These are phyloP conservation scores for Ceratocystis cubensis DNA, from an alignment of 2,329 filamentous ascomycete species.

Conservation along the genomic window DNA sequence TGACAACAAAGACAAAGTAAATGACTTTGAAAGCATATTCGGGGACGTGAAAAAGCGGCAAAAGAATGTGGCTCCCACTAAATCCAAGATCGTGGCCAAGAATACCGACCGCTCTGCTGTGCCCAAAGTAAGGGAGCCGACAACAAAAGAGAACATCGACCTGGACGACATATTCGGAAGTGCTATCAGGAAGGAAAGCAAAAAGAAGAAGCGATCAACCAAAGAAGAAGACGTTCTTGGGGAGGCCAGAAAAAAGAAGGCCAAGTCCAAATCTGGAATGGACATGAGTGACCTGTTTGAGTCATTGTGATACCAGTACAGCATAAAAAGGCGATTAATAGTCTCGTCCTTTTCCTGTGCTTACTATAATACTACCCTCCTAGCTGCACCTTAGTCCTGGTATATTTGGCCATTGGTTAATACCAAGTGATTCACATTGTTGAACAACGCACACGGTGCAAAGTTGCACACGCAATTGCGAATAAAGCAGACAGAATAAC, in stretches of 20 bases:
- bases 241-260: slow-evolving; percentile 38
- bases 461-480: background rate
- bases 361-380: background rate
- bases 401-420: background rate
- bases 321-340: background rate
- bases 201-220: slow-evolving; percentile 28
- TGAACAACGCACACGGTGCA: background rate
- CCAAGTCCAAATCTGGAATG: slow-evolving; percentile 39
- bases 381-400: background rate
- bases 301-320: slow-evolving; percentile 31
- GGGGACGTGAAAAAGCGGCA: background rate
- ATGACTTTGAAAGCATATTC: slow-evolving; percentile 7
- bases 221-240: background rate
- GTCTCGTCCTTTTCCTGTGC: background rate
- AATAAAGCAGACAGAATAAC: background rate
- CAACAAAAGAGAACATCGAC: background rate
- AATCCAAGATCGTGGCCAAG: background rate
- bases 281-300: slow-evolving; percentile 42
- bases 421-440: background rate
- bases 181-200: slow-evolving; percentile 19
- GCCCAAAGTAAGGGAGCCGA: background rate
- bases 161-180: slow-evolving; percentile 18
- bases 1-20: background rate
- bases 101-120: background rate
- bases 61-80: background rate